Percentiles rank a stretch among this genome's conserved stretches.
These are phyloP conservation scores for Atalantia buxifolia DNA, from an alignment of 345 rosid species.

Conservation along the genomic window DNA sequence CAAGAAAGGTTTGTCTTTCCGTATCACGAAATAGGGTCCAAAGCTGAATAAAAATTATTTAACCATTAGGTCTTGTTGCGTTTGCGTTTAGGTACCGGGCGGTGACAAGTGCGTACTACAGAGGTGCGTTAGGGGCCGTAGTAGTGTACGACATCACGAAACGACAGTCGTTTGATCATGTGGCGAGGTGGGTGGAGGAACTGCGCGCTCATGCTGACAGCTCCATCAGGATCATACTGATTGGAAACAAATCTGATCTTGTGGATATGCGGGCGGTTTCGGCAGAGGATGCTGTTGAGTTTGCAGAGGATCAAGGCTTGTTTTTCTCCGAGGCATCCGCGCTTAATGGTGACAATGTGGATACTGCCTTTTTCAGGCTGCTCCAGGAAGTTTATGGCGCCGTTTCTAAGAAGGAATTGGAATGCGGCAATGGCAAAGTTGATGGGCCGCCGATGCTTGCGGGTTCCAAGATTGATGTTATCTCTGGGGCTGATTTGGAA, in stretches of 20 bases:
- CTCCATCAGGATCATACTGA: constrained; percentile 65
- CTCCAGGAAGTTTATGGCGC: constrained; percentile 57
- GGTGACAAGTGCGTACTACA: constrained; percentile 74
- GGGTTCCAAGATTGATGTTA: constrained; percentile 65
- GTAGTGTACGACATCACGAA: constrained; percentile 74
- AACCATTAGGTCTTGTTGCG: background rate
- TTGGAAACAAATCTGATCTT: constrained; percentile 80
- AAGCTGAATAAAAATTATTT: background rate
- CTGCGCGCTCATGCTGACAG: constrained; percentile 79
- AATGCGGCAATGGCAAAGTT: constrained; percentile 18
- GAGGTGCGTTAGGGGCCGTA: constrained; percentile 78
- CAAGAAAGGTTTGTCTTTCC: constrained; percentile 64
- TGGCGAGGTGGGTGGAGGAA: constrained; percentile 72
- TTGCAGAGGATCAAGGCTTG: constrained; percentile 72
- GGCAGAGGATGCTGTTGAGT: constrained; percentile 69
- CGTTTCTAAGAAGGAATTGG: constrained; percentile 49
- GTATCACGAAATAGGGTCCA: background rate
- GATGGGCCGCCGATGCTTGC: constrained; percentile 29
- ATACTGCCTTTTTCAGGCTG: constrained; percentile 59
- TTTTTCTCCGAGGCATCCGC: constrained; percentile 87
- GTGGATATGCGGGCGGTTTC: constrained; percentile 61
- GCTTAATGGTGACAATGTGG: constrained; percentile 70
- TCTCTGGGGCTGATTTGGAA: constrained; percentile 58
- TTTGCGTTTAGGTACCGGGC: constrained; percentile 59
- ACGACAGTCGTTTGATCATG: constrained; percentile 60